These are phyloP conservation scores for Rhodotorula sp. DNA, from an alignment of 1,284 basidiomycete species.

Conservation along the genomic window DNA sequence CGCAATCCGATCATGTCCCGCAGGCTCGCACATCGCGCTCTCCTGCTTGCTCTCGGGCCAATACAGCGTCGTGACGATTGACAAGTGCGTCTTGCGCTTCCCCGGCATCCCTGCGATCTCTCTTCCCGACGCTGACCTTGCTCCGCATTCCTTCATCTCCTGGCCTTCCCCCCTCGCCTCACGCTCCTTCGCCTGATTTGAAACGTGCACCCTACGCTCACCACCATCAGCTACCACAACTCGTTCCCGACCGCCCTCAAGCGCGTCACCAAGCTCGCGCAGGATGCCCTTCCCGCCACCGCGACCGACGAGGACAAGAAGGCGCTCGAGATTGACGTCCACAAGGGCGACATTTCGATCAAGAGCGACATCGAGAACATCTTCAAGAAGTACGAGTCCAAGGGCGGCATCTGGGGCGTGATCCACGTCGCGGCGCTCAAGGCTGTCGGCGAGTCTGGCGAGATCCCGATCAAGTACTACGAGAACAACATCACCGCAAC, in stretches of 20 bases:
- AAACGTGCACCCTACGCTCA: background rate
- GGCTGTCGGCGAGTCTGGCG: constrained; percentile 95
- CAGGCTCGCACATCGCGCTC: constrained; percentile 51
- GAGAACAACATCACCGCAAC: constrained; percentile 86
- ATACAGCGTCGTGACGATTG: constrained; percentile 49
- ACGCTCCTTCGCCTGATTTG: background rate
- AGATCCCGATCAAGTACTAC: constrained; percentile 91
- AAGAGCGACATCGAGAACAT: constrained; percentile 67
- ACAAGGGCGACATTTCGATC: constrained; percentile 70
- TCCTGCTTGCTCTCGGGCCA: constrained; percentile 50
- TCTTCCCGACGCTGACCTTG: background rate
- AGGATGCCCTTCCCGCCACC: constrained; percentile 48
- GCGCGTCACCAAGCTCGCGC: constrained; percentile 51
- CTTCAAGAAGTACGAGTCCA: constrained; percentile 60
- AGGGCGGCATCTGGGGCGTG: constrained; percentile 95
- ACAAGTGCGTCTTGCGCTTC: constrained; percentile 39
- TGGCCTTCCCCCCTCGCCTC: background rate
- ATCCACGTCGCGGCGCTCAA: constrained; percentile 97
- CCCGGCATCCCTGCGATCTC: too few species aligned
- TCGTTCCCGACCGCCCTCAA: constrained; percentile 51
- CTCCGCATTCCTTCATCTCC: background rate
- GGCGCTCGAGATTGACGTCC: constrained; percentile 62
- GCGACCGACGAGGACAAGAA: constrained; percentile 48
- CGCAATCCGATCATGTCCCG: background rate
- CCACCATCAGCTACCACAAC: constrained; percentile 49